Evolutionary conservation across 2,329 filamentous ascomycete genomes (phyloP).

Genomic region (Grosmannia penicillata): DNA sequence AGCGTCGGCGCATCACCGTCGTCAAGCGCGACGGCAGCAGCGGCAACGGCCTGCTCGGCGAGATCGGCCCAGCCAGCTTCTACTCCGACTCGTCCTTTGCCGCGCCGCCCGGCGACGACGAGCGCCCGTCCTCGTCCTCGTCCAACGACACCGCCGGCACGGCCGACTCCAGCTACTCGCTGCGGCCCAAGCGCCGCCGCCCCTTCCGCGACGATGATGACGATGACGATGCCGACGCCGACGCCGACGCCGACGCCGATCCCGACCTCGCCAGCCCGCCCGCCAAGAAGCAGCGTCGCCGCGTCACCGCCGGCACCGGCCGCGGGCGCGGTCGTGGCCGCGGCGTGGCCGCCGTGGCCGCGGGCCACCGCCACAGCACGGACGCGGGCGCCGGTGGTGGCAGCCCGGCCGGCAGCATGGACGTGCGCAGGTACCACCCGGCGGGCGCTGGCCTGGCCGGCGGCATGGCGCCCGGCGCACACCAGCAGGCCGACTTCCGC

Average conservation of each 20-base stretch:
- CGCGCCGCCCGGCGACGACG: constrained; percentile 23
- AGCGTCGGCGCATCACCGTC: constrained; percentile 11
- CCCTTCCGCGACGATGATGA: constrained; percentile 18
- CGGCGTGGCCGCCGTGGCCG: too few species aligned
- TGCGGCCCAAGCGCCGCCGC: constrained; percentile 39
- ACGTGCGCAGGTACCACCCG: neutral
- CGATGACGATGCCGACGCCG: constrained; percentile 18
- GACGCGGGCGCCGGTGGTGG: too few species aligned
- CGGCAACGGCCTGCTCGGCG: neutral
- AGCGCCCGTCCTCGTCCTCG: constrained; percentile 35
- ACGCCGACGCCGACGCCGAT: constrained; percentile 5
- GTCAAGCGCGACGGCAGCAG: constrained; percentile 4
- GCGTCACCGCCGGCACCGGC: neutral
- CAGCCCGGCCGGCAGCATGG: neutral
- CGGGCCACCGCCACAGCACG: too few species aligned
- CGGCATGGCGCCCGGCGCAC: too few species aligned
- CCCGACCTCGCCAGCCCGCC: constrained; percentile 2
- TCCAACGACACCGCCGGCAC: constrained; percentile 29
- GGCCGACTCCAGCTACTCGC: constrained; percentile 35
- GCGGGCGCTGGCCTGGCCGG: too few species aligned
- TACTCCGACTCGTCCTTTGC: constrained; percentile 15
- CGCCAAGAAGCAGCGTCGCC: constrained; percentile 13
- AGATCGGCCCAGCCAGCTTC: constrained; percentile 26
- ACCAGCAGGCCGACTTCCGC: too few species aligned
- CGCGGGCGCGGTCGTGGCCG: neutral